These are phyloP conservation scores for Lasiosphaeria hispida DNA, from an alignment of 495 filamentous ascomycete species.

Conservation along the genomic window DNA sequence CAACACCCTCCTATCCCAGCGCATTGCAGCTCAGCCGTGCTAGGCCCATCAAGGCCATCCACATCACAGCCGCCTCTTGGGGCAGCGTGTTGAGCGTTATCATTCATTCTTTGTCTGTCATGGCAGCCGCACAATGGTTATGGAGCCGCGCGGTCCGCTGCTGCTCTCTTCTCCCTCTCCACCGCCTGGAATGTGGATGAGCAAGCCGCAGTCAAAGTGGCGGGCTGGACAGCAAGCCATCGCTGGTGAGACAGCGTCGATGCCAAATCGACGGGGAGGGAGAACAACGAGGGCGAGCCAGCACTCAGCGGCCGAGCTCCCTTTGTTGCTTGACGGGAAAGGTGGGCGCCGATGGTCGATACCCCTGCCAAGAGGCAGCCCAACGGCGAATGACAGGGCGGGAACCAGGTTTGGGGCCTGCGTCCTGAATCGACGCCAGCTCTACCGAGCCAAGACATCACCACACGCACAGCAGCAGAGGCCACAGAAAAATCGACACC, in stretches of 20 bases:
- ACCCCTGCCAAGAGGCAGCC: conserved; percentile 16
- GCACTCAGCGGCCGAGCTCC: too few species aligned
- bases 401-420: conserved; percentile 3
- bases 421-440: conserved; percentile 6
- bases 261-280: not conserved
- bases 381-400: conserved; percentile 8
- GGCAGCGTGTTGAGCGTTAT: not conserved
- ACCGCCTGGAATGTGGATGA: too few species aligned
- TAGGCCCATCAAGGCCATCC: not conserved
- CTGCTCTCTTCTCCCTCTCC: too few species aligned
- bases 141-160: too few species aligned
- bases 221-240: not conserved
- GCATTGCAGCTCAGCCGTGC: not conserved
- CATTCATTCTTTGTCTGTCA: not conserved
- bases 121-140: too few species aligned
- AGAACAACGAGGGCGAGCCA: too few species aligned
- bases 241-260: not conserved
- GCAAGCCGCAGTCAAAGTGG: not conserved
- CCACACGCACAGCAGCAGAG: not conserved
- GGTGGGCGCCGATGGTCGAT: not conserved
- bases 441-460: too few species aligned
- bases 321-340: too few species aligned
- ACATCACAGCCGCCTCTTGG: conserved; percentile 2
- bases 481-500: not conserved
- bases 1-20: not conserved